A percentile compares a stretch with the other conserved stretches of the same genome.
Conservation (phyloP, 805 yeast genomes). For the Wickerhamiella sergipiensis region DNA sequence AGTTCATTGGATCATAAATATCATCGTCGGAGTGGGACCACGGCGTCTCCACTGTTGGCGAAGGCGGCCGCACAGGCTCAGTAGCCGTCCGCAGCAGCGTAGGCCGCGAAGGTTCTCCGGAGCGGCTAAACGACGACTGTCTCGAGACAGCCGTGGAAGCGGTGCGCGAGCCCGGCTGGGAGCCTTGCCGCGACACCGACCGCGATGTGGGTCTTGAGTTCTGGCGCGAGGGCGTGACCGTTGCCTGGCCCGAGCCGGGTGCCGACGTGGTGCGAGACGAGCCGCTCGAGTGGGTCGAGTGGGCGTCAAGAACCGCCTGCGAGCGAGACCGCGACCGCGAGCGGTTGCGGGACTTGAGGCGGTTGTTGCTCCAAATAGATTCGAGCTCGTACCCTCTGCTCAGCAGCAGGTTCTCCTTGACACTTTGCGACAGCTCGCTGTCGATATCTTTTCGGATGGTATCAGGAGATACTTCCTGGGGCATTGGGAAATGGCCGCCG, state of each 20-base stretch:
- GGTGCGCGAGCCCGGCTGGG: background rate
- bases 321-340: slow-evolving; percentile 1
- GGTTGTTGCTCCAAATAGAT: slow-evolving; percentile 4
- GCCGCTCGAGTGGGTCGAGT: background rate
- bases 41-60: background rate
- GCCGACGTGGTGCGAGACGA: slow-evolving; percentile 1
- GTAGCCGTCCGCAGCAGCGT: slow-evolving; percentile 13
- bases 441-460: slow-evolving; percentile 6
- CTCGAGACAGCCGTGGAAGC: background rate
- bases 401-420: slow-evolving; percentile 7
- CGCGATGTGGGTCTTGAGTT: background rate
- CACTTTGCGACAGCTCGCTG: slow-evolving; percentile 10
- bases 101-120: slow-evolving; percentile 7
- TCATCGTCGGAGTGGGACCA: slow-evolving; percentile 14
- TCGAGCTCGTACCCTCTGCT: slow-evolving; percentile 10
- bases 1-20: slow-evolving; percentile 16
- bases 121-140: background rate
- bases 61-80: slow-evolving; percentile 1
- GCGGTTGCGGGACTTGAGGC: background rate
- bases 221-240: background rate
- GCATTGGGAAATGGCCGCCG: slow-evolving; percentile 11
- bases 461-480: background rate
- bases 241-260: background rate
- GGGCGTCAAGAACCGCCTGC: background rate
- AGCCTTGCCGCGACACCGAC: background rate